Base-by-base conservation (phyloP, 768 basidiomycete genomes). In the Suillus plorans region DNA sequence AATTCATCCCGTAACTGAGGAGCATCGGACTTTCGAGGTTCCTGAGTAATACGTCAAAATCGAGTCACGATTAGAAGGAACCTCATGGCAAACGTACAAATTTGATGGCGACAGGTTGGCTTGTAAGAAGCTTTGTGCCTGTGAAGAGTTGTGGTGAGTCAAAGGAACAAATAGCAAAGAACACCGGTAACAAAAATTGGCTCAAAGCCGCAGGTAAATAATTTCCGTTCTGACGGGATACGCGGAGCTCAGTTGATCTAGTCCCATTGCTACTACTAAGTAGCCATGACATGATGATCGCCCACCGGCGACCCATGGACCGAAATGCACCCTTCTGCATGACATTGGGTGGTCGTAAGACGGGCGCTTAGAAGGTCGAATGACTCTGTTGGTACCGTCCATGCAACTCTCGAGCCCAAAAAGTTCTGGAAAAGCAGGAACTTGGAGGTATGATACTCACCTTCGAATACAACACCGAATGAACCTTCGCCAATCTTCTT, bases 401-500 rank as follows among this genome's bases (percentile, higher is more conserved):
- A 25, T 61, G 64, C 36, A 14, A 63, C 60, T 57, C 31, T 47
- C 41, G 39, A 25, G 37, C 25, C 58, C 22, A 45, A 55, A 49
- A 52, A 50, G 42, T 60, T 68, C 64, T 62, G 42, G 50, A 55
- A 63, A 31, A 31, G 20, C 2, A 49, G 42, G 34, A 49, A 25
- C 28, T 41, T 13, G 20, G 60, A 20, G 44, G 45, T 28, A 44
- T 28, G 61, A 62, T 34, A 79, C 82, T 60, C 73, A 95, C 97
- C 90, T 85, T 98, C 90, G 79, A 97, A 94, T 67, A 99, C 91
- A 69, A 99, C 97, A 72, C 97, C 97, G 76, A 99, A 99, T n/a
- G 91, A 93, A 60, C 97, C 97, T 80, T 99, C 97, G 57, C 97
- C 97, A 76, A 99, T 97, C 88, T 98, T 98, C 85, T 97, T 95